Evolutionary conservation across 2,329 filamentous ascomycete species (phyloP).

Genomic region (Aspergillus latus): DNA sequence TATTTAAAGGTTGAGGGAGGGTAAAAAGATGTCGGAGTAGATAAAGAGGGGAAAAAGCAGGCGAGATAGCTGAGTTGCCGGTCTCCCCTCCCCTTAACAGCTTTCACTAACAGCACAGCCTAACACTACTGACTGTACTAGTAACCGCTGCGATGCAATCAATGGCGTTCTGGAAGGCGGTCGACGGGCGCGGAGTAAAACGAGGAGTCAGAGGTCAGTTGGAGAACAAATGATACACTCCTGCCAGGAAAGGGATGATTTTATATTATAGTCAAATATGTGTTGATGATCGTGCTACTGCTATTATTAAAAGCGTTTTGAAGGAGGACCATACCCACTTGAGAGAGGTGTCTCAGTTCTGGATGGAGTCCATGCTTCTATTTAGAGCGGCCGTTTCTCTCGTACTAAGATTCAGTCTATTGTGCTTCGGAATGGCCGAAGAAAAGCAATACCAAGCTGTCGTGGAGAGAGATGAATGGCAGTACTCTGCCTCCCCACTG

Average conservation of each 20-base stretch:
- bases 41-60: conserved; percentile 8
- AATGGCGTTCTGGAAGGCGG: conserved; percentile 27
- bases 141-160: neutral
- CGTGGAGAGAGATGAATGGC: conserved; percentile 9
- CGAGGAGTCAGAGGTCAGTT: conserved; percentile 15
- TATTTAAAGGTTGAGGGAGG: conserved; percentile 1
- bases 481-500: neutral
- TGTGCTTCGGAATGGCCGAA: conserved; percentile 1
- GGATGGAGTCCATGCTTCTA: conserved; percentile 16
- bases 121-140: neutral
- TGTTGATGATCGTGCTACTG: neutral
- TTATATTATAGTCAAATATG: neutral
- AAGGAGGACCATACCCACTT: conserved; percentile 14
- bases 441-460: conserved; percentile 9
- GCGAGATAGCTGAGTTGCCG: neutral
- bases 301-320: conserved; percentile 6
- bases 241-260: neutral
- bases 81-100: conserved; percentile 21
- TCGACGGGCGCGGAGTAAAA: conserved; percentile 18
- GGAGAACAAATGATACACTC: neutral
- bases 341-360: conserved; percentile 26
- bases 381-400: neutral
- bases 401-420: neutral
- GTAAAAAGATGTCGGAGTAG: neutral
- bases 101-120: conserved; percentile 10